phyloP scores from a whole-genome alignment of 2,329 filamentous ascomycete genomes.

The Paracorniculantispora psalliotae region DNA sequence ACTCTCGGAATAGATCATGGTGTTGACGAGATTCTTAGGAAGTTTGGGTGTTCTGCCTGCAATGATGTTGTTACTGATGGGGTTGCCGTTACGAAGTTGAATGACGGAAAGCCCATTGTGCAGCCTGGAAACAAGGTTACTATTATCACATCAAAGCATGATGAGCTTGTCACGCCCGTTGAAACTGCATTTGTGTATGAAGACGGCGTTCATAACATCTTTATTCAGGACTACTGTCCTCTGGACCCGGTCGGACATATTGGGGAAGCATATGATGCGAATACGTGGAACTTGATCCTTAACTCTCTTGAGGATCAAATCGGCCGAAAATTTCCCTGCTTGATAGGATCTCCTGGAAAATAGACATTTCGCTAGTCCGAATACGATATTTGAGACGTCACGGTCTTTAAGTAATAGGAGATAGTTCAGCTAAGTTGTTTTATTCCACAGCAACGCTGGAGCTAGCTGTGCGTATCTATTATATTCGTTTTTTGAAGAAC shows the following conservation, averaged over 20 bases:
- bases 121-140: conserved; percentile 15
- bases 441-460: too few species aligned
- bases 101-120: conserved; percentile 17
- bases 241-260: conserved; percentile 15
- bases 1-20: too few species aligned
- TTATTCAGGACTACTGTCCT: conserved; percentile 17
- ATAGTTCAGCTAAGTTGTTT: too few species aligned
- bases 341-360: too few species aligned
- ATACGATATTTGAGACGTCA: too few species aligned
- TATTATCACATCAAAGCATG: conserved; percentile 14
- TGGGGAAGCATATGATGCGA: conserved; percentile 13
- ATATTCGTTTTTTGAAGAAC: too few species aligned
- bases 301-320: conserved; percentile 16
- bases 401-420: too few species aligned
- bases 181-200: conserved; percentile 17
- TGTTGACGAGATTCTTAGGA: too few species aligned
- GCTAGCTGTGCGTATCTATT: too few species aligned
- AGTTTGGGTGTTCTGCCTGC: too few species aligned
- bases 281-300: conserved; percentile 18
- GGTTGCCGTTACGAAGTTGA: conserved; percentile 11
- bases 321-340: conserved; percentile 10
- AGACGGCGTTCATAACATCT: conserved; percentile 16
- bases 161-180: conserved; percentile 16
- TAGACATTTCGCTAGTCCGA: too few species aligned
- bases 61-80: not conserved